Evolutionary conservation across 2,329 filamentous ascomycete species (phyloP).

Genomic region (Bisporella sp.): DNA sequence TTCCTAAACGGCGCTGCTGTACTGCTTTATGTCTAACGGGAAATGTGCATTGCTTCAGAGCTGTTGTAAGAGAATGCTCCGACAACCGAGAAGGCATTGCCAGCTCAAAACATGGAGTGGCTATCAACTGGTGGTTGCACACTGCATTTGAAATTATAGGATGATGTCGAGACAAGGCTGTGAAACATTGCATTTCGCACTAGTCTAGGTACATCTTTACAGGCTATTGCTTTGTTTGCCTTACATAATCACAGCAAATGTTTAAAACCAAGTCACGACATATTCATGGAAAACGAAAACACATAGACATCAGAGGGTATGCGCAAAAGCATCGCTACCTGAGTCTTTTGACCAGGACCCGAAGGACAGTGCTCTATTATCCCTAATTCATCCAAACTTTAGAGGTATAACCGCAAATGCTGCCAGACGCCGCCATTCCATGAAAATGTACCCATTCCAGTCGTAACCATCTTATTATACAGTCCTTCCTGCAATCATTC

Average conservation of each 20-base stretch:
- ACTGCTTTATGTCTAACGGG: constrained; percentile 14
- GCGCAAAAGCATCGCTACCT: constrained; percentile 5
- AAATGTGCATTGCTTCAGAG: constrained; percentile 20
- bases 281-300: too few relatives aligned
- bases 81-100: constrained; percentile 21
- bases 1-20: neutral
- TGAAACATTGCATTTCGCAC: neutral
- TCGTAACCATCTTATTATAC: neutral
- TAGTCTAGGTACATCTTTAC: too few relatives aligned
- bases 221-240: too few relatives aligned
- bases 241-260: too few relatives aligned
- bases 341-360: constrained; percentile 21
- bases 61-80: constrained; percentile 19
- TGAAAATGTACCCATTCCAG: neutral
- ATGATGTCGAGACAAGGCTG: neutral
- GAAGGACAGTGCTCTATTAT: constrained; percentile 20
- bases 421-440: constrained; percentile 2
- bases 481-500: neutral
- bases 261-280: too few relatives aligned
- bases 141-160: constrained; percentile 3
- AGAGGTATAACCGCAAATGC: constrained; percentile 10
- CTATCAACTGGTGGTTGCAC: neutral
- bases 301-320: too few relatives aligned
- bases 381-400: constrained; percentile 6
- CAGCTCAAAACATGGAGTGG: neutral